Base-by-base conservation (phyloP, 495 filamentous ascomycete species). In the Cercophora samala region DNA sequence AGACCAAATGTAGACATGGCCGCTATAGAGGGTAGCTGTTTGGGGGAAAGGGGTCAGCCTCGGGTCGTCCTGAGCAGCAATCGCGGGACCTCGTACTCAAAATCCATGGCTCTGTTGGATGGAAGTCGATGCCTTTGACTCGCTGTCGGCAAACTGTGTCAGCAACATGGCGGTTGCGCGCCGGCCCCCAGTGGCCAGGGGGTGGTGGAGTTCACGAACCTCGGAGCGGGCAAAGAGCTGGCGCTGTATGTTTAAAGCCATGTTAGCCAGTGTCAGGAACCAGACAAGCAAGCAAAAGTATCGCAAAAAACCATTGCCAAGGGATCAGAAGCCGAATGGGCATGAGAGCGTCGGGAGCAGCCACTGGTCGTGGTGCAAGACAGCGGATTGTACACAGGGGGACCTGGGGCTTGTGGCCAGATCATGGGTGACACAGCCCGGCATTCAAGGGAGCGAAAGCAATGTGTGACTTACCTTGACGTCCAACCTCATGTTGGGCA, bases 1-100 rank as follows among this genome's bases (percentile, higher is more conserved):
- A 11, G 93, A 97, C 96, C 95, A 99, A 75, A 99, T 97, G 82
- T 98, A 94, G 74, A 96, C 96, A 84, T 98, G 95, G 80, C 94
- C 96, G 83, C 92, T 97, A 78, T 97, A 98, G 72, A 97, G 81
- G 25, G 95, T 97, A 6, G 73, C 75, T 74, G 52, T 66, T 66
- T 5, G 46, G 19, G 21, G 19, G 21, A 3, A 42, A 18, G 25
- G 23, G 4, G 52, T 71, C 29, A 61, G 56, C 13, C 52, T 17
- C 51, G 22, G 54, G 42, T 15, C 24, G 18, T 26, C 22, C 24
- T 21, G 11, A 23, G 23, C 15, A 19, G 46, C 8, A 21, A 19
- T 5, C 0, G 46, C 22, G n/a, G 23, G 13, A 9, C 21, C n/a
- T 59, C 72, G 26, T 69, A 76, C 75, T 97, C 73, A 99, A 82